Base-by-base conservation (phyloP, 495 filamentous ascomycete genomes). In the Astrothelium macrocarpum region DNA sequence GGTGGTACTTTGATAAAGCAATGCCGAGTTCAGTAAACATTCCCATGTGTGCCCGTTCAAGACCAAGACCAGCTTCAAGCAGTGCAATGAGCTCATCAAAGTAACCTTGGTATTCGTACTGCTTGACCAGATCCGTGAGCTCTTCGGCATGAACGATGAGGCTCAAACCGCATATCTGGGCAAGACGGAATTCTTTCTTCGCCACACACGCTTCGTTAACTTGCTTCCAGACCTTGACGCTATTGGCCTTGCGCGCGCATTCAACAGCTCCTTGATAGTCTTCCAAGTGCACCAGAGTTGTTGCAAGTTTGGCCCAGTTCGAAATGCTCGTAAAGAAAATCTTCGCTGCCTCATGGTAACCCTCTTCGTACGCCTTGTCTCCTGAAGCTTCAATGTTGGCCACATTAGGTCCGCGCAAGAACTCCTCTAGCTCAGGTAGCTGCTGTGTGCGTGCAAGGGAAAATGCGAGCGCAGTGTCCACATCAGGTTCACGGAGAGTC, bases 171-270 rank as follows among this genome's bases (percentile, higher is more conserved):
- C 95, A 99, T 71, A 99, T 99, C 80, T 97, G 95, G 36, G 95
- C 94, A 56, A 99, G 87, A 66, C 94, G 89, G 85, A 99, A 99
- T 73, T 99, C 95, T 80, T 96, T 97, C 88, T 96, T 99, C 67
- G 85, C 82, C 62, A 99, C 90, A 75, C 95, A 99, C 39, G 94
- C 95, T 72, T 89, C 88, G 76, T 97, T 95, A 68, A 99, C 95
- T 76, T 99, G 90, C 79, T 92, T 96, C 95, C 95, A 99, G 62
- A 99, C 95, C 81, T 95, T 96, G 78, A 95, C 91, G 79, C 91
- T 99, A 81, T 97, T 99, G 73, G 95, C 95, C 78, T 97, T 97
- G 72, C 95, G 90, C 28, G 95, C 95, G 71, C 92, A 97, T 77
- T 99, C 95, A 36, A 99, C 95, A 31, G 95, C 95, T 62, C 91